phyloP scores from a whole-genome alignment of 768 basidiomycete species.

The Termitomyces sp. region DNA sequence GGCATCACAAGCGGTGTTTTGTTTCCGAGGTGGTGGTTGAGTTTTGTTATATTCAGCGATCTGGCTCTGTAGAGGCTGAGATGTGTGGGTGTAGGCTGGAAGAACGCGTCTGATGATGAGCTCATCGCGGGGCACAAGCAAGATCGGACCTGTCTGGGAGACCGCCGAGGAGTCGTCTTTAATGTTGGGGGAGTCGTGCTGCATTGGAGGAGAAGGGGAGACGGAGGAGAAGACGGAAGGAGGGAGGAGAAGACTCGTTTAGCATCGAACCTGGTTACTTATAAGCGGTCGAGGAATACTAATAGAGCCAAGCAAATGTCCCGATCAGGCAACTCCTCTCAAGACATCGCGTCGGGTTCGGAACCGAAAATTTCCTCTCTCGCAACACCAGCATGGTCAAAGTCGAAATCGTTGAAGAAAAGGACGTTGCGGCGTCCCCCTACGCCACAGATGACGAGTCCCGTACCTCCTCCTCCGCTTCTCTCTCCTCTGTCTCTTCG shows the following conservation, averaged over 20 bases:
- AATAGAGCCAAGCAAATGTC: slow-evolving; percentile 23
- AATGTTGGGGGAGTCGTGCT: slow-evolving; percentile 25
- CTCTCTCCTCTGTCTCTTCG: slow-evolving; percentile 77
- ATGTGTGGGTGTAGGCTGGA: slow-evolving; percentile 57
- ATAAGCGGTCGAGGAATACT: slow-evolving; percentile 25
- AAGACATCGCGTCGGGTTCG: slow-evolving; percentile 15
- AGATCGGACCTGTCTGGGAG: slow-evolving; percentile 25
- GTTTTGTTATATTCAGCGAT: slow-evolving; percentile 79
- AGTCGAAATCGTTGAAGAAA: slow-evolving; percentile 83
- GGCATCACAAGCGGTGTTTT: slow-evolving; percentile 91
- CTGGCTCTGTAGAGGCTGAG: slow-evolving; percentile 70
- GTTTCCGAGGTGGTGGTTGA: slow-evolving; percentile 81
- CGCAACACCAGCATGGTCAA: slow-evolving; percentile 70
- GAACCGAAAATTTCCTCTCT: slow-evolving; percentile 20
- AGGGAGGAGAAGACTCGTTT: slow-evolving; percentile 17
- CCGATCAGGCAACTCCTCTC: slow-evolving; percentile 14
- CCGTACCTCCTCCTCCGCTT: slow-evolving; percentile 62
- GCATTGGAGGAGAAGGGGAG: slow-evolving; percentile 23
- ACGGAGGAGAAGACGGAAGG: slow-evolving; percentile 12
- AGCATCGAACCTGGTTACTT: slow-evolving; percentile 23
- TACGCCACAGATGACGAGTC: slow-evolving; percentile 75
- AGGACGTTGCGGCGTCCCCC: slow-evolving; percentile 64
- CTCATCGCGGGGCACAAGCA: slow-evolving; percentile 6
- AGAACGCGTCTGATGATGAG: slow-evolving; percentile 12
- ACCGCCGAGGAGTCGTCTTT: slow-evolving; percentile 16